Evolutionary conservation across 371 early-diverging fungal species (phyloP).

Genomic region (Entomophthora muscae): DNA sequence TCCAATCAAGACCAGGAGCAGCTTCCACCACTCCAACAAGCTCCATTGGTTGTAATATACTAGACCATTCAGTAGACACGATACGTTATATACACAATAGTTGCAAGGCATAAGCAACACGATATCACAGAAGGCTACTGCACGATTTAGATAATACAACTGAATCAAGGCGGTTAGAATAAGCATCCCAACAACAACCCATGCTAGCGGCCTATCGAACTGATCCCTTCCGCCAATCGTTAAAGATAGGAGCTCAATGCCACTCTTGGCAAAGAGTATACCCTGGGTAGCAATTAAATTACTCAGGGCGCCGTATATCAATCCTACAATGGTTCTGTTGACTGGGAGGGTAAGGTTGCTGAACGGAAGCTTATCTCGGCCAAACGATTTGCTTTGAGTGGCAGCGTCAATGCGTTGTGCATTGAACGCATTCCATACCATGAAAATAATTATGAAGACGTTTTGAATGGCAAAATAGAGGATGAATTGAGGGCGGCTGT

Average conservation of each 20-base stretch:
- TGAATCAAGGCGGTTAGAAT: conserved; percentile 40
- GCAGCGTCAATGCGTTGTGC: conserved; percentile 19
- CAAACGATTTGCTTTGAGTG: conserved; percentile 11
- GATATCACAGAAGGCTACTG: conserved; percentile 53
- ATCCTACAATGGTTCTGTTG: conserved; percentile 20
- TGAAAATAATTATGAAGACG: conserved; percentile 24
- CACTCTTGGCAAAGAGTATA: conserved; percentile 62
- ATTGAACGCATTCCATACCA: conserved; percentile 28
- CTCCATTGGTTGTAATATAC: conserved; percentile 67
- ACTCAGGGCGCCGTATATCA: conserved; percentile 43
- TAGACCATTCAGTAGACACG: conserved; percentile 56
- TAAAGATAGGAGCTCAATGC: conserved; percentile 47
- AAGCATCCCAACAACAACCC: conserved; percentile 45
- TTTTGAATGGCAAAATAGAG: conserved; percentile 43
- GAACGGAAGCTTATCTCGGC: conserved; percentile 10
- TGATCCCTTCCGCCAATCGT: conserved; percentile 43
- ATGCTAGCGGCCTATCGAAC: conserved; percentile 44
- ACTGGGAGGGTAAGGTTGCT: conserved; percentile 10
- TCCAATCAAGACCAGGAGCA: conserved; percentile 41
- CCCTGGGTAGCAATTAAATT: conserved; percentile 60
- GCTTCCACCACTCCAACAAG: conserved; percentile 36
- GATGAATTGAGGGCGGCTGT: conserved; percentile 50
- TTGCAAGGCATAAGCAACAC: conserved; percentile 59
- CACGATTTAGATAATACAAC: conserved; percentile 63
- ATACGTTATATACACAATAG: conserved; percentile 57